Percentiles rank a stretch among this genome's conserved stretches.
These are phyloP conservation scores for Aspergillus bridgeri DNA, from an alignment of 495 filamentous ascomycete genomes.

Conservation along the genomic window DNA sequence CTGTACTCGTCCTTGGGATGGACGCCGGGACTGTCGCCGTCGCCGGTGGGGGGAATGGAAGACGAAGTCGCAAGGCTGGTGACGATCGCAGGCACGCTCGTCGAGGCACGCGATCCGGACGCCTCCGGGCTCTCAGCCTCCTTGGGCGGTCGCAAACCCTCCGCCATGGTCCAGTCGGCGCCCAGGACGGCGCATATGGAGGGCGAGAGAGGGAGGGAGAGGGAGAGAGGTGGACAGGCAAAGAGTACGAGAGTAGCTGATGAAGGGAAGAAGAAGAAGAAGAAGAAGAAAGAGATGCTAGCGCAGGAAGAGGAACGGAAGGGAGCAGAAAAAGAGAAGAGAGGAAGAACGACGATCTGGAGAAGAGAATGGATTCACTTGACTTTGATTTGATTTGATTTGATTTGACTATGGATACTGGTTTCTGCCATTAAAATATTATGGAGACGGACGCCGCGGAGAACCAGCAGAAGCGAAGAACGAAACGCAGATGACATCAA, in stretches of 20 bases:
- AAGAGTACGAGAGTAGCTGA: neutral
- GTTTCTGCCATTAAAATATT: too few species aligned
- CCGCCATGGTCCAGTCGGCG: constrained; percentile 25
- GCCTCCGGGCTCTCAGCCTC: constrained; percentile 16
- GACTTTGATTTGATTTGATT: too few species aligned
- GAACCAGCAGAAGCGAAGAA: neutral
- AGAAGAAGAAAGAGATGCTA: neutral
- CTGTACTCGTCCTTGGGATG: constrained; percentile 11
- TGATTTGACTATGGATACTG: neutral
- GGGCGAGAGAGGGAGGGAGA: neutral
- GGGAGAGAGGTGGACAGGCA: constrained; percentile 1
- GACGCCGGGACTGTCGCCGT: constrained; percentile 5
- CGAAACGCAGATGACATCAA: neutral
- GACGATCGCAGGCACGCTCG: constrained; percentile 22
- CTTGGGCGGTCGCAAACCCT: constrained; percentile 25
- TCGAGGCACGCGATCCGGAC: constrained; percentile 18
- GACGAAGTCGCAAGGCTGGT: constrained; percentile 11
- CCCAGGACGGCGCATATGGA: constrained; percentile 19
- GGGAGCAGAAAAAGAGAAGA: neutral
- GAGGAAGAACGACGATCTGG: neutral
- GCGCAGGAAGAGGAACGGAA: neutral
- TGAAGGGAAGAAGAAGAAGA: neutral
- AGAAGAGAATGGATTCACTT: too few species aligned
- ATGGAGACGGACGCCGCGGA: too few species aligned
- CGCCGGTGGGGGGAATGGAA: constrained; percentile 5